phyloP scores from a whole-genome alignment of 2,329 filamentous ascomycete species.

The Xylaria sp. region DNA sequence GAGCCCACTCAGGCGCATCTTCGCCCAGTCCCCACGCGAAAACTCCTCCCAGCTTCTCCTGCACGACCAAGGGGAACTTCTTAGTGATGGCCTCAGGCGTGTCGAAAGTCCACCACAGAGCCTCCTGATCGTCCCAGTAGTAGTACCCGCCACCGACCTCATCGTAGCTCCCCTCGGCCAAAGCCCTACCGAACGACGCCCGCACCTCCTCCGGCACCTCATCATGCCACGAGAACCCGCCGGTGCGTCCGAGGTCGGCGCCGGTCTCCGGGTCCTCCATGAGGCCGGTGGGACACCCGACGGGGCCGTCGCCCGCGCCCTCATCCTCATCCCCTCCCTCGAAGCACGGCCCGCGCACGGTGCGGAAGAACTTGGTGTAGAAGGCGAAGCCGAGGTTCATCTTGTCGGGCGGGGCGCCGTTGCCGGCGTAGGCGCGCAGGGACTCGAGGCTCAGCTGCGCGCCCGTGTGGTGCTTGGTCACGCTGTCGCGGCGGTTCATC shows the following conservation, averaged over 20 bases:
- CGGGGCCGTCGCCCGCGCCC: no score
- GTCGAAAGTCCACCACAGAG: conserved; percentile 41
- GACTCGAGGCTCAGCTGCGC: conserved; percentile 56
- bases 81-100: conserved; percentile 31
- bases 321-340: conserved; percentile 27
- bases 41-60: conserved; percentile 35
- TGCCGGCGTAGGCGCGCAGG: conserved; percentile 61
- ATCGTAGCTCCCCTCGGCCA: conserved; percentile 32
- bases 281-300: conserved; percentile 61
- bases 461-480: conserved; percentile 67
- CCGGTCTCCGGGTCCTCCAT: conserved; percentile 64
- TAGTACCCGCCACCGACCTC: conserved; percentile 36
- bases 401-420: conserved; percentile 57
- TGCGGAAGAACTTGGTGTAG: conserved; percentile 70
- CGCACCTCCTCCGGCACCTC: conserved; percentile 30
- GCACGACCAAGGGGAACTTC: conserved; percentile 36
- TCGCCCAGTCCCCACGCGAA: conserved; percentile 41
- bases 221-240: conserved; percentile 38
- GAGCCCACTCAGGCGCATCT: conserved; percentile 35
- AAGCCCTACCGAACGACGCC: conserved; percentile 32
- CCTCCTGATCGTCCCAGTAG: conserved; percentile 34
- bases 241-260: conserved; percentile 54
- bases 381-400: conserved; percentile 70
- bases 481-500: conserved; percentile 70
- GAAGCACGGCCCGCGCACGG: conserved; percentile 49